These are phyloP conservation scores for Olyra latifolia DNA, from an alignment of 176 grass and related monocot genomes.

Conservation along the genomic window DNA sequence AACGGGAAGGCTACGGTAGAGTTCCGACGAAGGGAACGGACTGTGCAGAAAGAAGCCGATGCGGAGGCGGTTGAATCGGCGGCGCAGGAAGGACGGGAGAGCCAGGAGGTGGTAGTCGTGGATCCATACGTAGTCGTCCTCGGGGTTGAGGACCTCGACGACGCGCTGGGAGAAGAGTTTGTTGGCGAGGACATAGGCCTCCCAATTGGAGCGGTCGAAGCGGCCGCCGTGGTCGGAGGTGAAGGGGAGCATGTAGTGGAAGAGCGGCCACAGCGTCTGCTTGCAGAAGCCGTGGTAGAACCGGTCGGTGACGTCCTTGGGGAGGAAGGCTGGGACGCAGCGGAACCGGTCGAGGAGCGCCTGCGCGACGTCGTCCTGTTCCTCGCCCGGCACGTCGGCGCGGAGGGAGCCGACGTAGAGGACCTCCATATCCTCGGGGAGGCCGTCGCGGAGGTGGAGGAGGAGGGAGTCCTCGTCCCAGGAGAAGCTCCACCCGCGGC, in stretches of 20 bases:
- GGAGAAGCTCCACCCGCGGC: constrained; percentile 52
- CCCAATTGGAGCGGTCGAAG: constrained; percentile 72
- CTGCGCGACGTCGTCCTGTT: constrained; percentile 73
- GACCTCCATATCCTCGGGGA: constrained; percentile 78
- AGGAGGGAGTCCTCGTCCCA: constrained; percentile 84
- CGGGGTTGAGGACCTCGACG: constrained; percentile 89
- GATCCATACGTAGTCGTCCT: constrained; percentile 92
- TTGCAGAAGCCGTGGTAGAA: constrained; percentile 85
- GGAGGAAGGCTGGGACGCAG: constrained; percentile 71
- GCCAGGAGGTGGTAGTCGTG: constrained; percentile 98
- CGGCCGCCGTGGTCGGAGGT: constrained; percentile 44
- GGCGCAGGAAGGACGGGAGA: constrained; percentile 80
- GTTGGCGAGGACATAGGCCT: constrained; percentile 63
- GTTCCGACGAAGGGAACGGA: constrained; percentile 52
- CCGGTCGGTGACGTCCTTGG: constrained; percentile 46
- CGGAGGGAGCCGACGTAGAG: constrained; percentile 74
- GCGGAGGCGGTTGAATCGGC: constrained; percentile 67
- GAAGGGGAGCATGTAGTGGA: constrained; percentile 74
- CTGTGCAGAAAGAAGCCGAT: constrained; percentile 65
- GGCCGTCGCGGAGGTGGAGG: constrained; percentile 66
- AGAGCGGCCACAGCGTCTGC: constrained; percentile 65
- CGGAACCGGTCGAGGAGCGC: constrained; percentile 64
- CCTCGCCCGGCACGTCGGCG: constrained; percentile 49
- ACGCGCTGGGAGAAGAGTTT: constrained; percentile 66
- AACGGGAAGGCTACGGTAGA: constrained; percentile 56